Percentiles rank a stretch among this genome's conserved stretches.
phyloP scores from a whole-genome alignment of 169 alveolate genomes.

The Cyclospora cayetanensis region DNA sequence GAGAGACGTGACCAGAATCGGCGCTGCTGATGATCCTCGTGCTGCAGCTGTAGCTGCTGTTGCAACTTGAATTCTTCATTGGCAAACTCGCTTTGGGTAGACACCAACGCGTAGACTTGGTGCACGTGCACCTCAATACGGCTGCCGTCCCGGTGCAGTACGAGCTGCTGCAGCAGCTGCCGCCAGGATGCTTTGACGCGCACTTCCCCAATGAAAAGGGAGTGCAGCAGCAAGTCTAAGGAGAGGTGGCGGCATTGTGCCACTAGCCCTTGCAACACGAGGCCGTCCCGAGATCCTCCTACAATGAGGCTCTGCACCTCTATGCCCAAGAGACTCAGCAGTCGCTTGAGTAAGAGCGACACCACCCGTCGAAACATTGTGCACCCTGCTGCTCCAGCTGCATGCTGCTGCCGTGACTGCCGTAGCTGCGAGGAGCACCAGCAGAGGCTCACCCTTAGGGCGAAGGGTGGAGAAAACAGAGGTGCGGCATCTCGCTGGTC shows the following conservation, averaged over 20 bases:
- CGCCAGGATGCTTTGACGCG: background rate
- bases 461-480: background rate
- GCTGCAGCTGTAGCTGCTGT: conserved; percentile 62
- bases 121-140: conserved; percentile 17
- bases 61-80: background rate
- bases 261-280: background rate
- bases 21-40: conserved; percentile 39
- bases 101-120: conserved; percentile 15
- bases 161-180: conserved; percentile 62
- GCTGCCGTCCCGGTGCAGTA: conserved; percentile 50
- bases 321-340: conserved; percentile 33
- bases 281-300: background rate
- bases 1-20: background rate
- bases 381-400: background rate
- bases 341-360: conserved; percentile 15
- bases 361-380: background rate
- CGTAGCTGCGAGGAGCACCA: background rate
- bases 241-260: background rate
- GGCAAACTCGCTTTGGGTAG: conserved; percentile 11
- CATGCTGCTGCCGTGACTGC: conserved; percentile 34
- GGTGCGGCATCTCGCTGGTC: background rate
- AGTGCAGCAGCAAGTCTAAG: conserved; percentile 26
- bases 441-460: background rate
- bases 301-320: background rate
- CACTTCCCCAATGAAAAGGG: background rate